phyloP scores from a whole-genome alignment of 169 alveolate species.

The Perkinsus chesapeaki region DNA sequence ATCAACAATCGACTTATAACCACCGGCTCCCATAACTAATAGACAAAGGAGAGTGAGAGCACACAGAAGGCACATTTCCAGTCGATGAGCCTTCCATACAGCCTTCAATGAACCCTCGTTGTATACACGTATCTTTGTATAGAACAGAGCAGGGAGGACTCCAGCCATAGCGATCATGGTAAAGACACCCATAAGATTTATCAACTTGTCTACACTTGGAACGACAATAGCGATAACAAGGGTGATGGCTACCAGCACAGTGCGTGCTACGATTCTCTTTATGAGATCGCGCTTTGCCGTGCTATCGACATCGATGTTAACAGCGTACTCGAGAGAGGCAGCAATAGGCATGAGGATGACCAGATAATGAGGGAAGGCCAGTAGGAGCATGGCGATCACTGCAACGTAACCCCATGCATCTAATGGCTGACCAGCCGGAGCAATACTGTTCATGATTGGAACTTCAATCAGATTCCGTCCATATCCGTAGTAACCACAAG shows the following conservation, averaged over 20 bases:
- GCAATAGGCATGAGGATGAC: not conserved
- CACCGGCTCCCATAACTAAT: not conserved
- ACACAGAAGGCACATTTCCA: not conserved
- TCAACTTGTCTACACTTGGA: not conserved
- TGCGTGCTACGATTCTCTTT: not conserved
- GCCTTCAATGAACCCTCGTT: not conserved
- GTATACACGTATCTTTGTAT: not conserved
- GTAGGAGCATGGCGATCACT: not conserved
- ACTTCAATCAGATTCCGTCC: not conserved
- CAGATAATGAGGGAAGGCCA: not conserved
- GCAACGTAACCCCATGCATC: not conserved
- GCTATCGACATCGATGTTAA: not conserved
- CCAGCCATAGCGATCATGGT: not conserved
- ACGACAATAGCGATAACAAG: not conserved
- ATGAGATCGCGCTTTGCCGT: constrained; percentile 2
- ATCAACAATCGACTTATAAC: not conserved
- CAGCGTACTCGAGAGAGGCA: not conserved
- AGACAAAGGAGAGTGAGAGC: constrained; percentile 1
- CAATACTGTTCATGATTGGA: not conserved
- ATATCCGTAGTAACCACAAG: not conserved
- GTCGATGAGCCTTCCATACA: not conserved
- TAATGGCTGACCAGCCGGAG: not conserved
- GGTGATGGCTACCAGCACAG: not conserved
- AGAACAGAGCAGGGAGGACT: not conserved
- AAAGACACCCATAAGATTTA: not conserved